Base-by-base conservation (phyloP, 1,284 basidiomycete species). In the Ceratobasidium sp. region DNA sequence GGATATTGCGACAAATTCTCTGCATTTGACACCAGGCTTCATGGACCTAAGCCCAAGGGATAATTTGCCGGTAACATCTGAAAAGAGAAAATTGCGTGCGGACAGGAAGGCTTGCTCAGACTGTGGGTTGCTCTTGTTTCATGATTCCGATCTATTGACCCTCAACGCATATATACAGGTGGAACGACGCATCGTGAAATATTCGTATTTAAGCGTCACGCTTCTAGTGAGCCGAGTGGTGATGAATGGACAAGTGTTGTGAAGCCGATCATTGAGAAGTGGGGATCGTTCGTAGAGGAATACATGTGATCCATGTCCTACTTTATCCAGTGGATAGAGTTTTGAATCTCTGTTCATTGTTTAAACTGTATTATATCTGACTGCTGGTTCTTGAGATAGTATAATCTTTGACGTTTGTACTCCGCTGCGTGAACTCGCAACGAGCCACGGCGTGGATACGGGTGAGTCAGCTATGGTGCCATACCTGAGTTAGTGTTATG, bases 181-280 rank as follows among this genome's bases (percentile, higher is more conserved):
- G 26, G 26, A n/a, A 61, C 5, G 38, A 61, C 26, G n/a, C 57
- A 61, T n/a, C n/a, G 10, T 5, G 57, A 61, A 20, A 61, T 61
- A 33, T 61, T 61, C 57, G 28, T 12, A 33, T 40, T 61, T 15
- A 61, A 61, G 26, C 57, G 57, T 12, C 12, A 17, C 57, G 5
- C 57, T 40, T 20, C 23, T 12, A 13, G 57, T 28, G 13, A 5
- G 26, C 12, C 10, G 12, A 61, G 26, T 33, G 33, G 33, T 33
- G 2, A 33, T 33, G 57, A n/a, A 61, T 17, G 57, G 57, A 61
- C 13, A 26, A 61, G 38, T 33, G 86, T 95, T 44, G 92, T 95
- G 50, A 90, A 89, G 81, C 92, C 92, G 61, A 89, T 94, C 10
- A 89, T 95, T 70, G 89, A 92, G 82, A 90, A 89, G 78, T 95